A percentile compares a stretch with the other conserved stretches of the same genome.
phyloP scores from a whole-genome alignment of 1,284 basidiomycete species.

The Volvariella surrecta region DNA sequence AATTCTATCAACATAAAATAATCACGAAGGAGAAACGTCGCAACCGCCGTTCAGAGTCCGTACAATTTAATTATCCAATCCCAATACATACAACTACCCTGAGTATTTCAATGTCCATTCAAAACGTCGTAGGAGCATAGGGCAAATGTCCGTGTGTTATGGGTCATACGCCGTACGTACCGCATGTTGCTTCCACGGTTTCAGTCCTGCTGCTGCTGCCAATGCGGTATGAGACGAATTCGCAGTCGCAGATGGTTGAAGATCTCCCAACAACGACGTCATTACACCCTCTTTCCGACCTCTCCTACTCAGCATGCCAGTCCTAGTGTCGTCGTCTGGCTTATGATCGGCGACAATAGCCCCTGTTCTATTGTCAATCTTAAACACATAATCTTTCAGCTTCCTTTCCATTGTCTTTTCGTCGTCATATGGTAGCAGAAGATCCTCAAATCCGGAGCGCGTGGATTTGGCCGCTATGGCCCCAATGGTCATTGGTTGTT shows the following conservation, averaged over 20 bases:
- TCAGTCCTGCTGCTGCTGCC: background rate
- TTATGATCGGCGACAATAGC: slow-evolving; percentile 49
- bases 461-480: slow-evolving; percentile 45
- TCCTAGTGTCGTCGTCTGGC: background rate
- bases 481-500: slow-evolving; percentile 53
- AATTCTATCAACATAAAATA: no score
- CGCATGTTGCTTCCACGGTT: background rate
- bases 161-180: background rate
- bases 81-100: no score
- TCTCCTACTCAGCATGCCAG: no score
- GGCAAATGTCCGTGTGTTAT: no score
- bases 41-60: no score
- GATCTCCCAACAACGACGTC: slow-evolving; percentile 25
- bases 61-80: no score
- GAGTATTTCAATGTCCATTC: no score
- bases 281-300: slow-evolving; percentile 27
- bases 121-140: no score
- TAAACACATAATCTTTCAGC: slow-evolving; percentile 44
- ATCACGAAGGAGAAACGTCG: no score
- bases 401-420: slow-evolving; percentile 33
- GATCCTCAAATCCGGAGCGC: slow-evolving; percentile 52
- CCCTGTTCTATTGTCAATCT: slow-evolving; percentile 49
- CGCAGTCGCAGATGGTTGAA: slow-evolving; percentile 2
- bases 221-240: background rate
- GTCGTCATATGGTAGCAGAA: slow-evolving; percentile 53